A percentile compares a stretch with the other conserved stretches of the same genome.
Evolutionary conservation across 2,329 filamentous ascomycete species (phyloP).

Genomic region (Davidsoniella virescens): DNA sequence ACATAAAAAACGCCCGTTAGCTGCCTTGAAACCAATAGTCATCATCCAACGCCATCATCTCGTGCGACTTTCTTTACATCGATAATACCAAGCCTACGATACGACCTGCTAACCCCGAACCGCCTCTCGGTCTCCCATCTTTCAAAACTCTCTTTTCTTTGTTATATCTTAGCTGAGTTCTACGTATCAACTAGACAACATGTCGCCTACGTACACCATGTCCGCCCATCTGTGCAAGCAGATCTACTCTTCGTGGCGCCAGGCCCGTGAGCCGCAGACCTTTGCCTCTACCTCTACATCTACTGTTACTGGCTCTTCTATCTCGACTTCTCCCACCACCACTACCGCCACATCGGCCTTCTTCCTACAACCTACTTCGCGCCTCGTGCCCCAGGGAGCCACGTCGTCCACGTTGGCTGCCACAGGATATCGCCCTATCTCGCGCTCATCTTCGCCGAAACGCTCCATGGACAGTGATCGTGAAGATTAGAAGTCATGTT

Average conservation of each 20-base stretch:
- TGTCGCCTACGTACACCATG: conserved; percentile 46
- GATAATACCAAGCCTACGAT: neutral
- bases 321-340: conserved; percentile 13
- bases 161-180: neutral
- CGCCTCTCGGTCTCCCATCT: neutral
- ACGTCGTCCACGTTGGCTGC: conserved; percentile 3
- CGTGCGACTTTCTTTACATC: neutral
- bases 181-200: conserved; percentile 20
- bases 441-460: conserved; percentile 20
- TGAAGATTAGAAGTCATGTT: conserved; percentile 15
- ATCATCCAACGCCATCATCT: too few relatives aligned
- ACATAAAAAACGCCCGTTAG: too few relatives aligned
- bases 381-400: neutral
- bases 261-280: conserved; percentile 18
- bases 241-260: conserved; percentile 42
- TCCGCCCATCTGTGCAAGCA: conserved; percentile 44
- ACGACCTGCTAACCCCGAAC: neutral
- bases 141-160: neutral
- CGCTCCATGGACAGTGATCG: conserved; percentile 10
- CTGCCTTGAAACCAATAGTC: too few relatives aligned
- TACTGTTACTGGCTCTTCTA: conserved; percentile 12
- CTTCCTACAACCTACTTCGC: neutral
- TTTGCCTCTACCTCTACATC: conserved; percentile 20
- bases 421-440: conserved; percentile 15
- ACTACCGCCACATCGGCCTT: conserved; percentile 12